Evolutionary conservation across 371 early-diverging fungal genomes (phyloP).

Genomic region (Circinella umbellata): DNA sequence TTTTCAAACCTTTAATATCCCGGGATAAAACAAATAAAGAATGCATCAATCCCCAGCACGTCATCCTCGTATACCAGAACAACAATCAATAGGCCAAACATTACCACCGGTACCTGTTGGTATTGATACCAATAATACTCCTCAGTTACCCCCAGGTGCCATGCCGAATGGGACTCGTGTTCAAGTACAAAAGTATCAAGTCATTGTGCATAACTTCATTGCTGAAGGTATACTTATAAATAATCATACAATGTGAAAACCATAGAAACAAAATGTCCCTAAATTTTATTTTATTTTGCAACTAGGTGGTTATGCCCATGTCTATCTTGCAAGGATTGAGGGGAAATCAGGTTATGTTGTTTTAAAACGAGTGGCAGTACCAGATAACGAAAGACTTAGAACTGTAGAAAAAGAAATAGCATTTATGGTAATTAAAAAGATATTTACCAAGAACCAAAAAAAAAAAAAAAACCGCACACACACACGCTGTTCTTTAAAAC

Average conservation of each 20-base stretch:
- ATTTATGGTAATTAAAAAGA: conserved; percentile 81
- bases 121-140: conserved; percentile 36
- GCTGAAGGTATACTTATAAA: conserved; percentile 41
- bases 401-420: conserved; percentile 76
- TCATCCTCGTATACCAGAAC: conserved; percentile 53
- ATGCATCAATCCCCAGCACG: conserved; percentile 21
- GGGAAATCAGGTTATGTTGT: conserved; percentile 63
- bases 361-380: conserved; percentile 78
- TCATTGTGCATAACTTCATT: conserved; percentile 58
- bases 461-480: too few relatives aligned
- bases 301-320: conserved; percentile 85
- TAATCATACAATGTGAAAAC: too few relatives aligned
- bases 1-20: too few relatives aligned
- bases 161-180: conserved; percentile 59
- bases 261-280: background rate
- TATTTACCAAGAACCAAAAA: too few relatives aligned
- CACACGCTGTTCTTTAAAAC: too few relatives aligned
- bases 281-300: conserved; percentile 10
- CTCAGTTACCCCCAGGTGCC: conserved; percentile 47
- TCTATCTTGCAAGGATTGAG: conserved; percentile 78
- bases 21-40: background rate
- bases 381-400: conserved; percentile 68
- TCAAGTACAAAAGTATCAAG: conserved; percentile 57
- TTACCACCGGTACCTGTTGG: conserved; percentile 54
- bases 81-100: conserved; percentile 52